Evolutionary conservation across 1,284 basidiomycete genomes (phyloP).

Genomic region (Apiotrichum veenhuisii): DNA sequence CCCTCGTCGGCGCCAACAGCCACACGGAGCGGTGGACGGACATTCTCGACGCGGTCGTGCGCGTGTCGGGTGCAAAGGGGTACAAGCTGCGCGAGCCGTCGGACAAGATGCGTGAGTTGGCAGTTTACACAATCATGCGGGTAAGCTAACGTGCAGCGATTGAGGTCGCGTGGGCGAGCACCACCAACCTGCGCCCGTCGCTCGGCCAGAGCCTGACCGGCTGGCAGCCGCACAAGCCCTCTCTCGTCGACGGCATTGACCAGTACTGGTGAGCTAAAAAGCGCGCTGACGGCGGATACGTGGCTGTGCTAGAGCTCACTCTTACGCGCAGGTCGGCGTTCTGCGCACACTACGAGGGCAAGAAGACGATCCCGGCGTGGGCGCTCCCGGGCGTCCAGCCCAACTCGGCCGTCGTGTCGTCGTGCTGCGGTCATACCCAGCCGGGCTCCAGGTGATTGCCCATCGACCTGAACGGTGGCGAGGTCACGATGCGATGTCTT

Average conservation of each 20-base stretch:
- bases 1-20: slow-evolving; percentile 55
- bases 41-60: slow-evolving; percentile 51
- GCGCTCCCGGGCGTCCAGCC: slow-evolving; percentile 18
- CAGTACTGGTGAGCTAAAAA: slow-evolving; percentile 46
- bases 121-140: neutral
- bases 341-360: slow-evolving; percentile 19
- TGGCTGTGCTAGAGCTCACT: neutral
- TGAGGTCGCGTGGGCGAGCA: slow-evolving; percentile 38
- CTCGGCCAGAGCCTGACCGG: slow-evolving; percentile 54
- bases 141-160: slow-evolving; percentile 28
- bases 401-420: neutral
- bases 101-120: slow-evolving; percentile 10
- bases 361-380: slow-evolving; percentile 22
- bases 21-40: slow-evolving; percentile 54
- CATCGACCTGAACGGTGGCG: no score
- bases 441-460: neutral
- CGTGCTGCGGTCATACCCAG: neutral
- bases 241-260: slow-evolving; percentile 54
- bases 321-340: slow-evolving; percentile 9
- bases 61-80: slow-evolving; percentile 49
- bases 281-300: no score
- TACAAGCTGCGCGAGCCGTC: slow-evolving; percentile 23
- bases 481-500: no score
- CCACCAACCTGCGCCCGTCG: slow-evolving; percentile 48
- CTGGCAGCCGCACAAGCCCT: slow-evolving; percentile 54